Evolutionary conservation across 2,329 filamentous ascomycete genomes (phyloP), one percentile per base, ranked within the genome.

Genomic region (Epichloe festucae): DNA sequence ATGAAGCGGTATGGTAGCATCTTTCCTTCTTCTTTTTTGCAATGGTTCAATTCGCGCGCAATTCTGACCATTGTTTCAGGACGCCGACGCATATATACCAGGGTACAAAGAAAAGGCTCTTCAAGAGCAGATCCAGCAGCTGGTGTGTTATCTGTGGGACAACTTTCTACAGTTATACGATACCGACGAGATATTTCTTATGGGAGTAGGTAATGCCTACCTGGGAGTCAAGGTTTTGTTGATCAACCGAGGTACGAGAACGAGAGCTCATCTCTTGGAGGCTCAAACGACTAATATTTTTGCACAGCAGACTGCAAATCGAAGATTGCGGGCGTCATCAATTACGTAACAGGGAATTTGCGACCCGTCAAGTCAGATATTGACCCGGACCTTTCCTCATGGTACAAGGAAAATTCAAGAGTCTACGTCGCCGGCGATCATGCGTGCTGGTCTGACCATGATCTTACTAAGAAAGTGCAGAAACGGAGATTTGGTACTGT

Each of bases 141-240:
- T 96, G 11, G 81, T 91, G 4, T 82, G 78, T 54, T 97, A 95
- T 62, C 73, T 98, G 14, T 98, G 93, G 93, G 90, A 96, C 60
- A 98, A 98, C 63, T 96, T 96, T 62, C 81, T 98, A 19, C 87
- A 95, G 72, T 75, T 87, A 35, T 82, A 83, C 48, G 70, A 84
- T 2, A 74, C 78, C 0, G 81, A 84, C 5, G 81, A 91, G 49
- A 79, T 97, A 15, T 87, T 95, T 63, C 73, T 98, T 21, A 75
- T 98, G 63, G 91, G 93, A 0, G 81, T 95, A 2, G 93, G 93
- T n/a, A 84, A 89, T 59, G 87, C 93, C 1, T 95, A 93, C 62
- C 73, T 86, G 3, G 89, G 88, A 2, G 79, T 96, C 46, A 84
- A 93, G 53, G 79, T 90, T 52, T 78, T 97, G 5, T 73, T 97